Evolutionary conservation across 2,329 filamentous ascomycete genomes (phyloP), one percentile per base, ranked within the genome.

Genomic region (Fusarium begoniae): DNA sequence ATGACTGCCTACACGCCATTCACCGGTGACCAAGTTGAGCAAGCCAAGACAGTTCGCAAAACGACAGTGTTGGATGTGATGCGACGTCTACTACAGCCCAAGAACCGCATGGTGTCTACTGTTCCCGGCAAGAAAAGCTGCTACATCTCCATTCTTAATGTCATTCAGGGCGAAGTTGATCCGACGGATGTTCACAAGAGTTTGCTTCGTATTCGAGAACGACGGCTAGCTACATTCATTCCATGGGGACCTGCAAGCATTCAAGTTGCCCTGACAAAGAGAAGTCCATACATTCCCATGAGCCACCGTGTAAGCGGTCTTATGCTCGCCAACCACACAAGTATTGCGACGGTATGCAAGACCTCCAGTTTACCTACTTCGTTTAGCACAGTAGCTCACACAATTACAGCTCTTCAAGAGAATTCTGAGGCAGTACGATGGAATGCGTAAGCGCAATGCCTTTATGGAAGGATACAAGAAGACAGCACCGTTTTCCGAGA

Each of bases 1-100:
- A 97, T 98, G 91, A 99, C 96, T 10, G 94, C 96, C 48, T 99
- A 99, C 85, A 99, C 96, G 0, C 96, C 96, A 11, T 99, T 99
- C 80, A 98, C 96, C 0, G 94, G 95, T 69, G 94, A 98, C 81
- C 96, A 96, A 80, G 94, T 99, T 63, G 96, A 98, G 80, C 94
- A 98, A 82, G 96, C 96, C 63, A 98, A 98, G 87, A 98, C 96
- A 3, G 95, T 99, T 40, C 94, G 97, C 71, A 99, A 98, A 85
- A 99, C 97, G 6, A 99, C 96, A 2, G 96, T 99, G 14, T 85
- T 99, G 45, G 96, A 99, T 81, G 97, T 99, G 72, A 99, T 99
- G 96, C 91, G 96, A 65, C 90, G 96, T 68, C 87, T 99, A 30
- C 87, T 99, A 66, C 97, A 99, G 84, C 96, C 96, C 44, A 99